Base-by-base conservation (phyloP, 345 rosid genomes). In the Salix purpurea region DNA sequence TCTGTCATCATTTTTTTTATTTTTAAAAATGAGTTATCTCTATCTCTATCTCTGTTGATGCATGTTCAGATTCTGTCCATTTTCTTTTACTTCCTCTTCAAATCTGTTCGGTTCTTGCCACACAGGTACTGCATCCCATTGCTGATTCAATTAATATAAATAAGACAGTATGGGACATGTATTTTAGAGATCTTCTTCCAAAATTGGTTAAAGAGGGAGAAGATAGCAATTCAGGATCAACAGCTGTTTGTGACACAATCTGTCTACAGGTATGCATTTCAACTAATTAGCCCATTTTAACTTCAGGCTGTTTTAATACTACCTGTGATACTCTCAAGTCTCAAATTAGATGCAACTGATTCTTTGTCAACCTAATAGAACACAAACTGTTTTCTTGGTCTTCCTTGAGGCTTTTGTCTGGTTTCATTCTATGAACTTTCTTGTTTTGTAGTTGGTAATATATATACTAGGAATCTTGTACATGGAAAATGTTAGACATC, bases 181-280 rank as follows among this genome's bases (percentile, higher is more conserved):
- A 96, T 78, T 96, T 96, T 62, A 82, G 86, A 78, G 93, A 92
- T 82, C 88, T 96, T 65, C 75, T 96, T 24, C 98, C 98, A 2
- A 86, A 95, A 74, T 74, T 96, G 79, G 97, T 88, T 44, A 85
- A 80, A 79, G 83, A 89, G 80, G 99, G 97, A 30, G 86, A 92
- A 83, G 99, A 96, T 85, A 97, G 99, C 34, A 96, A 96, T 48
- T 91, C 84, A 74, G 99, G 99, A 32, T 93, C 98, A 68, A 80
- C 97, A 50, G 99, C 98, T 69, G 95, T 93, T 73, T 93, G 99
- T 80, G 99, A 96, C 70, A 91, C 98, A 0, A 85, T 88, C 18
- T 93, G 97, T 81, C 81, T 96, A 81, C 97, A 96, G 94, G 98
- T 93, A 36, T 34, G 37, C 37, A 34, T 34, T 34, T 34, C 37